Evolutionary conservation across 1,284 basidiomycete genomes (phyloP).

Genomic region (Phellinidium pouzarii): DNA sequence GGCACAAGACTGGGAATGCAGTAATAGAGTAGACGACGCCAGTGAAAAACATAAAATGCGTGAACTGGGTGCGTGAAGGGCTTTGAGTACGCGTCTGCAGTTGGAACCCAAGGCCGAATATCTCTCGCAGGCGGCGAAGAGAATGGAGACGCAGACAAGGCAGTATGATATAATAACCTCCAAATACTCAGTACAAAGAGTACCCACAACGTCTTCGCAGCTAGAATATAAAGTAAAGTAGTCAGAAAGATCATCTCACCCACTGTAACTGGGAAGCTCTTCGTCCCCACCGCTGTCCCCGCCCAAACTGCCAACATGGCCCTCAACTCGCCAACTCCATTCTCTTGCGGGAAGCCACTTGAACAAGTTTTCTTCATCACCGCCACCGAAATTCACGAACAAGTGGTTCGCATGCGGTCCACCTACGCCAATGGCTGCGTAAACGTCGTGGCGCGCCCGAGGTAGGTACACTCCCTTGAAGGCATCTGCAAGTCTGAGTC

Average conservation of each 20-base stretch:
- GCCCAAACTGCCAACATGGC: conserved; percentile 40
- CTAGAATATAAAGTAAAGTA: too few species aligned
- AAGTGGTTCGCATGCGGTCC: conserved; percentile 40
- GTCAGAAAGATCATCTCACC: too few species aligned
- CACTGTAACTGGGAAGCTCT: conserved; percentile 31
- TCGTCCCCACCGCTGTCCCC: conserved; percentile 23
- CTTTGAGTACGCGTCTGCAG: too few species aligned
- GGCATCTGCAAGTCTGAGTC: conserved; percentile 46
- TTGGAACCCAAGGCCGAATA: too few species aligned
- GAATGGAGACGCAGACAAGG: too few species aligned
- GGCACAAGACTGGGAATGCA: conserved; percentile 90
- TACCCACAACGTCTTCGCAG: too few species aligned
- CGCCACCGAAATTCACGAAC: conserved; percentile 59
- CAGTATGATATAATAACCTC: too few species aligned
- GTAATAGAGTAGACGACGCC: conserved; percentile 92
- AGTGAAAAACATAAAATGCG: conserved; percentile 91
- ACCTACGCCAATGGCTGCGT: conserved; percentile 56
- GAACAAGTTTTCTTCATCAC: conserved; percentile 32
- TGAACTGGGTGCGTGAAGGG: conserved; percentile 53
- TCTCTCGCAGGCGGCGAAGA: too few species aligned
- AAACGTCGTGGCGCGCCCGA: conserved; percentile 45
- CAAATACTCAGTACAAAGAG: too few species aligned
- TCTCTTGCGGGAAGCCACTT: conserved; percentile 58
- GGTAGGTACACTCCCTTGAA: conserved; percentile 56
- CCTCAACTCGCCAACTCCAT: conserved; percentile 52